Base-by-base conservation (phyloP, 495 filamentous ascomycete species). In the Aspergillus sclerotiicarbonarius region DNA sequence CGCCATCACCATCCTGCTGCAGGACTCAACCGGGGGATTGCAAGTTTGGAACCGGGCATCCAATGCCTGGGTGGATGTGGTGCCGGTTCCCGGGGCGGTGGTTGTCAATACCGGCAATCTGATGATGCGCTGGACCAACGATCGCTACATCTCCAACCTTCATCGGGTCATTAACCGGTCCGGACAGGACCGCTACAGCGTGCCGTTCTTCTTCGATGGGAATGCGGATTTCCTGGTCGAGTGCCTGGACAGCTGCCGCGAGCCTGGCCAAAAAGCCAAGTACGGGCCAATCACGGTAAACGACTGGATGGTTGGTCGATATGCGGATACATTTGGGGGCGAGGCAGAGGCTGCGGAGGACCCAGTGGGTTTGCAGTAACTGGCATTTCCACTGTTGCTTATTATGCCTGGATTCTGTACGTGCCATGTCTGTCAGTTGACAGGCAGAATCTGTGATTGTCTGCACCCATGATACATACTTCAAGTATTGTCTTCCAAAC, bases 81-180 rank as follows among this genome's bases (percentile, higher is more conserved):
- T 56, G 10, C 71, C 76, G 2, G 61, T 70, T 13, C 61, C 62
- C 6, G 71, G 70, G 13, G 73, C 71, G 4, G 76, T 74, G 37
- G 73, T 82, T 6, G 70, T 82, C 13, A 82, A 82, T 53, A 62
- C 79, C 8, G 80, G 79, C 2, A 71, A 82, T 61, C 63, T 81
- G 69, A 65, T 69, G 57, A 64, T 65, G 61, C 61, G 60, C n/a
- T 67, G 65, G 63, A 66, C 70, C 6, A 64, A 65, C 49, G 62
- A 62, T 50, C 48, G 48, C 3, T 75, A 73, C 39, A 33, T 60
- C 19, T 64, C 61, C 19, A 68, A 64, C 32, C 37, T 70, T 12
- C 71, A 74, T 43, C 64, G 68, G 8, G 69, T 73, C 0, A 67
- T 71, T 20, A 71, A 66, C 43, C 59, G 53, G 13, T 61, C 53